phyloP scores from a whole-genome alignment of 2,329 filamentous ascomycete species.

The Zymoseptoria brevis region DNA sequence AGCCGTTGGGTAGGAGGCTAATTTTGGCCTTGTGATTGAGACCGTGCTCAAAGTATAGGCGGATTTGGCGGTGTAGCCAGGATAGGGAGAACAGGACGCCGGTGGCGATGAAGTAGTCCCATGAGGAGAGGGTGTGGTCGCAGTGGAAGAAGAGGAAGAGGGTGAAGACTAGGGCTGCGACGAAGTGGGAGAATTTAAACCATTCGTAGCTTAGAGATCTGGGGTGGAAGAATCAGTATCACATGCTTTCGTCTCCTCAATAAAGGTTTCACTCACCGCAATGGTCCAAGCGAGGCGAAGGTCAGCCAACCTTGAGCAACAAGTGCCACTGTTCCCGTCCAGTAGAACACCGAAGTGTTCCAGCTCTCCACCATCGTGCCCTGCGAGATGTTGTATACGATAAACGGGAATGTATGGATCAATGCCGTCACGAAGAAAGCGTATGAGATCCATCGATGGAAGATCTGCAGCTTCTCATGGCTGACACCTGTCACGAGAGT shows the following conservation, averaged over 20 bases:
- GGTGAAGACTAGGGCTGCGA: conserved; percentile 47
- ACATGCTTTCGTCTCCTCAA: no score
- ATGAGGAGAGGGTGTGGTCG: conserved; percentile 47
- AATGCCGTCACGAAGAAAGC: conserved; percentile 51
- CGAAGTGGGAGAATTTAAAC: conserved; percentile 51
- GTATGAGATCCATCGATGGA: conserved; percentile 48
- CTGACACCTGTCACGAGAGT: conserved; percentile 47
- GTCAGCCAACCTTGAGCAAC: conserved; percentile 49
- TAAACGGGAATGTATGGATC: conserved; percentile 53
- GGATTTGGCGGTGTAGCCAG: conserved; percentile 39
- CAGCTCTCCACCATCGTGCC: conserved; percentile 44
- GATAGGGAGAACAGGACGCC: conserved; percentile 45
- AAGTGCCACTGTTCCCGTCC: conserved; percentile 49
- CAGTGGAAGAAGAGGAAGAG: conserved; percentile 56
- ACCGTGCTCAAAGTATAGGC: conserved; percentile 46
- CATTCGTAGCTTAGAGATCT: conserved; percentile 52
- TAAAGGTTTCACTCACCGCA: conserved; percentile 35
- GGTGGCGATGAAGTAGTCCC: conserved; percentile 52
- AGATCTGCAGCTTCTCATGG: conserved; percentile 51
- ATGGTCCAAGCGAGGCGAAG: conserved; percentile 44
- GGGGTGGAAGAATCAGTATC: conserved; percentile 42
- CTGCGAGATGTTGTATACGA: conserved; percentile 44
- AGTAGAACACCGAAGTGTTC: conserved; percentile 42
- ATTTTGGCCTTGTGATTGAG: conserved; percentile 38
- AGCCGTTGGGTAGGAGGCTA: conserved; percentile 32